Conservation (phyloP, 305 asterid species). For the Fraxinus ornus region DNA sequence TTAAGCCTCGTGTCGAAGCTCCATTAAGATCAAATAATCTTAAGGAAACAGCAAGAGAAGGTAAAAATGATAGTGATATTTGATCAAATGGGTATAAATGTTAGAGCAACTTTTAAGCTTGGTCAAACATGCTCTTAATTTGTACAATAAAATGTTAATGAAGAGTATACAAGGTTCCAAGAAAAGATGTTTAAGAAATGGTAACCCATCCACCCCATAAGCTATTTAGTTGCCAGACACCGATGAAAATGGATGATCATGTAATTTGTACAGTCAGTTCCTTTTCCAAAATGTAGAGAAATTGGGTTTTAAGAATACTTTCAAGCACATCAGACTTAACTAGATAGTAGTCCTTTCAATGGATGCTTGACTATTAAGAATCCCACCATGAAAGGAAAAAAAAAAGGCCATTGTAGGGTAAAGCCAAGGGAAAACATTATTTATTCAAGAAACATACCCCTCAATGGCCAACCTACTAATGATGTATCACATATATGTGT, state of each 20-base stretch:
- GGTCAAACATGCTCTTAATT: not conserved
- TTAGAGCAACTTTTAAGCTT: not conserved
- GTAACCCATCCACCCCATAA: not conserved
- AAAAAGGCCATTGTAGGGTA: conserved; percentile 2
- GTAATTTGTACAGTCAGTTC: not conserved
- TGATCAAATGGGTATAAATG: not conserved
- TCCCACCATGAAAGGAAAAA: not conserved
- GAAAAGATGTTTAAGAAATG: not conserved
- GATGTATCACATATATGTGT: not conserved
- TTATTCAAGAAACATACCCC: not conserved
- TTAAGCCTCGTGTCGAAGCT: not conserved
- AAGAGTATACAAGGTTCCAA: not conserved
- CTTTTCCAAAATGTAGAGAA: not conserved
- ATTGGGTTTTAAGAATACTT: not conserved
- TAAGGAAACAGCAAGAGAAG: conserved; percentile 6
- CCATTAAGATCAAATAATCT: conserved; percentile 15
- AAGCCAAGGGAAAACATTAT: not conserved
- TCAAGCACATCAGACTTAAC: not conserved
- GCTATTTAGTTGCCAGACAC: not conserved
- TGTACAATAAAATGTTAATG: not conserved
- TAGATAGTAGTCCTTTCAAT: not conserved
- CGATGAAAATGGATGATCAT: not conserved
- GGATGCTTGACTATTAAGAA: not conserved
- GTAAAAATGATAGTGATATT: not conserved
- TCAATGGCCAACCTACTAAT: not conserved